phyloP scores from a whole-genome alignment of 495 filamentous ascomycete genomes.

The Hypoxylon lienhwacheense region DNA sequence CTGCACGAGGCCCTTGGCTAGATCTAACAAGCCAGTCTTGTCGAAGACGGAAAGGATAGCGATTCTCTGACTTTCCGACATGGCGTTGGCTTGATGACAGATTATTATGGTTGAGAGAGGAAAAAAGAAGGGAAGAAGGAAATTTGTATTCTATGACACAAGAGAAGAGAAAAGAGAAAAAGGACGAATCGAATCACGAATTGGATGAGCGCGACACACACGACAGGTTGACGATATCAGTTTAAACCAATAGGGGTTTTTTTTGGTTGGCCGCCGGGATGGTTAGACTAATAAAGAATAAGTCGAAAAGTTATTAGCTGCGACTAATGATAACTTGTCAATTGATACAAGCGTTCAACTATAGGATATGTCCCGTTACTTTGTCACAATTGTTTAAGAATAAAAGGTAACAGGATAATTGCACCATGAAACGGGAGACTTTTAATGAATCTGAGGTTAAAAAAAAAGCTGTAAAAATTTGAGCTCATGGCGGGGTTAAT shows the following conservation, averaged over 20 bases:
- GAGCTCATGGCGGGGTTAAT: slow-evolving; percentile 25
- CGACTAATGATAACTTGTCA: no score
- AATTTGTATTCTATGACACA: no score
- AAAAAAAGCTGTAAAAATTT: slow-evolving; percentile 19
- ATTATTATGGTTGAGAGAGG: slow-evolving; percentile 3
- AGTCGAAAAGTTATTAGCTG: not conserved
- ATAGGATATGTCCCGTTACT: no score
- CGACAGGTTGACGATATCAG: slow-evolving; percentile 10
- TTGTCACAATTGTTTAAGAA: no score
- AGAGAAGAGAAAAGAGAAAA: no score
- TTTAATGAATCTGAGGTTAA: slow-evolving; percentile 8
- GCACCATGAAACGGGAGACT: slow-evolving; percentile 8
- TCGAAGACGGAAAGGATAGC: slow-evolving; percentile 98
- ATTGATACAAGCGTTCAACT: no score
- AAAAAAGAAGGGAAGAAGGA: no score
- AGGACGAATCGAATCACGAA: slow-evolving; percentile 14
- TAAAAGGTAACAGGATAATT: slow-evolving; percentile 18
- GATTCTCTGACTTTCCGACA: slow-evolving; percentile 51
- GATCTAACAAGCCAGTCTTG: slow-evolving; percentile 94
- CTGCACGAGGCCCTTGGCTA: slow-evolving; percentile 91
- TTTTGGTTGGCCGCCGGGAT: slow-evolving; percentile 6
- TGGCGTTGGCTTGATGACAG: slow-evolving; percentile 27
- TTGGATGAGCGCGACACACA: slow-evolving; percentile 1
- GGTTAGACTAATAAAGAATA: not conserved
- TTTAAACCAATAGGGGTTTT: no score